Percentiles rank a stretch among this genome's conserved stretches.
Conservation (phyloP, 345 rosid species). For the Dovyalis caffra region DNA sequence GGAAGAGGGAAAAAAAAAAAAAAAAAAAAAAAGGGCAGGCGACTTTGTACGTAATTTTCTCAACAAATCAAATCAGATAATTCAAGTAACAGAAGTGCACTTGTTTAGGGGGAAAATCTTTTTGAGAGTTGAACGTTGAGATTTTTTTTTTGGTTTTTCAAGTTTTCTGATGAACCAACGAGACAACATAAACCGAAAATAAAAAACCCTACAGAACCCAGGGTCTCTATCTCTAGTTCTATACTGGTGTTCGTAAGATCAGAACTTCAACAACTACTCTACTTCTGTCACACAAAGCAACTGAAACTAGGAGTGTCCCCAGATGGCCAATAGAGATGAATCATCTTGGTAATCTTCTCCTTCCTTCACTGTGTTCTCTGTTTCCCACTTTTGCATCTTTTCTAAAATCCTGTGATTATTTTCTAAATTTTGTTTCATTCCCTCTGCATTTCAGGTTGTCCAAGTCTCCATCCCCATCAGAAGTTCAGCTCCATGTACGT, state of each 20-base stretch:
- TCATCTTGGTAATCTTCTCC: constrained; percentile 17
- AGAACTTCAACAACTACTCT: neutral
- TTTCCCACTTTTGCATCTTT: neutral
- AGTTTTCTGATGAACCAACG: too few relatives aligned
- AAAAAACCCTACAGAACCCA: too few relatives aligned
- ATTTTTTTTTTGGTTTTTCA: neutral
- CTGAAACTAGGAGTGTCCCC: neutral
- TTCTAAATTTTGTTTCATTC: neutral
- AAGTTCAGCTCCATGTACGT: constrained; percentile 33
- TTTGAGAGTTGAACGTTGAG: constrained; percentile 8
- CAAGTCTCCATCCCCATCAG: constrained; percentile 29
- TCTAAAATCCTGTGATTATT: neutral
- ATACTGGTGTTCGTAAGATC: neutral
- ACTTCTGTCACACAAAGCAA: neutral
- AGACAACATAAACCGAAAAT: too few relatives aligned
- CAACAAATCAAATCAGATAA: constrained; percentile 9
- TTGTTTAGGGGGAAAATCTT: neutral
- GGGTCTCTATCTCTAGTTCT: too few relatives aligned
- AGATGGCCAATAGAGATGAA: constrained; percentile 17
- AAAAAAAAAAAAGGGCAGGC: too few relatives aligned
- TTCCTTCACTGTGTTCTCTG: neutral
- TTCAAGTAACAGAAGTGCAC: constrained; percentile 7
- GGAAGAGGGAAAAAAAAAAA: fast-evolving
- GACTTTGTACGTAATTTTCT: neutral
- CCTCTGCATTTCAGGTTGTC: constrained; percentile 33